These are phyloP conservation scores for Neofusicoccum ribis DNA, from an alignment of 2,329 filamentous ascomycete genomes.

Conservation along the genomic window DNA sequence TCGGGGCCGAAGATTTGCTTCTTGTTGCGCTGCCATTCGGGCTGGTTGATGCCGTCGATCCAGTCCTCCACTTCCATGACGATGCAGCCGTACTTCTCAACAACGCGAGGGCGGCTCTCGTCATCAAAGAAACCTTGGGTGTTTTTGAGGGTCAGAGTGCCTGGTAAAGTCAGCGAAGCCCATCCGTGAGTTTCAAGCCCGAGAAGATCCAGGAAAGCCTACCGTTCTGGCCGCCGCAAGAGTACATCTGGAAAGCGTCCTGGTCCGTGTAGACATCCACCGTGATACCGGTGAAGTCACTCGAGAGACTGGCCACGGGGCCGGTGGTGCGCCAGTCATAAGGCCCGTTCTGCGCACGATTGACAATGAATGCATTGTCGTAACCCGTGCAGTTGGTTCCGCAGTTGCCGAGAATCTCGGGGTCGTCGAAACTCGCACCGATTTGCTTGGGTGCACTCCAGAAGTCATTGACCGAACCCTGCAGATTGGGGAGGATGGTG, in stretches of 20 bases:
- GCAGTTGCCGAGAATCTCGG: constrained; percentile 70
- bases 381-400: constrained; percentile 82
- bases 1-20: constrained; percentile 51
- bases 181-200: background rate
- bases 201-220: constrained; percentile 13
- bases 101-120: constrained; percentile 58
- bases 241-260: constrained; percentile 85
- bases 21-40: constrained; percentile 73
- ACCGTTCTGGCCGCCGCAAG: constrained; percentile 76
- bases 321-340: constrained; percentile 64
- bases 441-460: constrained; percentile 81
- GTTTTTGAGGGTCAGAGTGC: constrained; percentile 63
- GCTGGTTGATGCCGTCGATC: constrained; percentile 92
- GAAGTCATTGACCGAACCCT: constrained; percentile 73
- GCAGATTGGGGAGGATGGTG: constrained; percentile 67
- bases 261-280: constrained; percentile 82
- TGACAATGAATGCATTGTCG: constrained; percentile 72
- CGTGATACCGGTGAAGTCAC: constrained; percentile 77
- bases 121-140: constrained; percentile 65
- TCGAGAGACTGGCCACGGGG: constrained; percentile 66
- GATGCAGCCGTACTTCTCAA: constrained; percentile 77
- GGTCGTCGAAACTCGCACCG: constrained; percentile 65
- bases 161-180: constrained; percentile 27
- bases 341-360: constrained; percentile 57
- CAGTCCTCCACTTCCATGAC: constrained; percentile 92